phyloP scores from a whole-genome alignment of 106 monocot species.

The Amphibolis antarctica region DNA sequence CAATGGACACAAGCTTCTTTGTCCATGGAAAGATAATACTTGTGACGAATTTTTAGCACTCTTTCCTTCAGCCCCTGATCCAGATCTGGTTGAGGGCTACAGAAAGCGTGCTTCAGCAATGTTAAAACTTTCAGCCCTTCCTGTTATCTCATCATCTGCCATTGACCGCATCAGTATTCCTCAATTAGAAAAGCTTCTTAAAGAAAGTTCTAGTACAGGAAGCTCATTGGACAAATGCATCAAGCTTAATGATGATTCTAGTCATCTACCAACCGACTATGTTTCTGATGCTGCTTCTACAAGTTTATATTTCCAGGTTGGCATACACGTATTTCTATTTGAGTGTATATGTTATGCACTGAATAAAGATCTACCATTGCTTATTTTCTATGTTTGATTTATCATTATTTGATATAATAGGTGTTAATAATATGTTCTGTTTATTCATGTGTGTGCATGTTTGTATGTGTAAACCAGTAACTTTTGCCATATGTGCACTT shows the following conservation, averaged over 20 bases:
- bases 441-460: too few relatives aligned
- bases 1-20: conserved; percentile 74
- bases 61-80: conserved; percentile 67
- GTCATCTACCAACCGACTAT: conserved; percentile 23
- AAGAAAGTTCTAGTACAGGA: conserved; percentile 16
- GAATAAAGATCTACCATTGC: not conserved
- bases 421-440: too few relatives aligned
- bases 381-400: not conserved
- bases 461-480: too few relatives aligned
- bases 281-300: conserved; percentile 19
- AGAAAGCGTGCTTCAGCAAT: conserved; percentile 35
- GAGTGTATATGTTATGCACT: not conserved
- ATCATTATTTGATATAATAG: not conserved
- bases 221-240: conserved; percentile 31
- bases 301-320: conserved; percentile 65
- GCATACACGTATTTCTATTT: conserved; percentile 2
- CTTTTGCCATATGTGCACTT: too few relatives aligned
- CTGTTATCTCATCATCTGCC: conserved; percentile 52
- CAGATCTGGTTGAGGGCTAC: conserved; percentile 50
- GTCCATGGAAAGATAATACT: conserved; percentile 91
- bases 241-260: conserved; percentile 24
- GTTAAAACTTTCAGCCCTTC: conserved; percentile 51
- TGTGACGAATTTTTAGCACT: conserved; percentile 74
- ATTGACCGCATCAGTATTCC: conserved; percentile 48
- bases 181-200: conserved; percentile 46